A percentile compares a stretch with the other conserved stretches of the same genome.
phyloP scores from a whole-genome alignment of 169 alveolate species.

The Plasmodium yoelii region DNA sequence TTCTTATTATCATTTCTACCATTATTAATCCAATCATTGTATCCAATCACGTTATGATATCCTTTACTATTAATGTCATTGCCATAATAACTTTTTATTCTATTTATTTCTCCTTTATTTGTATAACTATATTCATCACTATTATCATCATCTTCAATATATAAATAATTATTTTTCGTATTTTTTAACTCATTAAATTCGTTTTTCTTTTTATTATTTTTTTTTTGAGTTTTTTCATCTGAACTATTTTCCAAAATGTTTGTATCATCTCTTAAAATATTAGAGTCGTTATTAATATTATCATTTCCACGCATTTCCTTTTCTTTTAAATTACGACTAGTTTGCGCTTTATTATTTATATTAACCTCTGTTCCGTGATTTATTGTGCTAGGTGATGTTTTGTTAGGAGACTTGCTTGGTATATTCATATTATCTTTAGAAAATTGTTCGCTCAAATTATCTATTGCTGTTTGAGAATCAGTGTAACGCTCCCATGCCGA shows the following conservation, averaged over 20 bases:
- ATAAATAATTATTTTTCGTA: neutral
- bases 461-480: conserved; percentile 60
- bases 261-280: neutral
- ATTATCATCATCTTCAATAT: conserved; percentile 9
- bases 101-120: conserved; percentile 38
- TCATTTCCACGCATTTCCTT: neutral
- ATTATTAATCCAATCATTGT: neutral
- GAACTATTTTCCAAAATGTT: neutral
- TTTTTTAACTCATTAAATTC: neutral
- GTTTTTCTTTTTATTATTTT: neutral
- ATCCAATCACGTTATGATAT: neutral
- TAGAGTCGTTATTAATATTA: neutral
- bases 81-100: conserved; percentile 20
- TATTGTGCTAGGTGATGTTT: neutral
- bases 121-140: conserved; percentile 10
- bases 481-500: conserved; percentile 51
- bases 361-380: neutral
- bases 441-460: conserved; percentile 47
- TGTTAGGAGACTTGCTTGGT: neutral
- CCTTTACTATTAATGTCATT: conserved; percentile 5
- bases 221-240: neutral
- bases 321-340: neutral
- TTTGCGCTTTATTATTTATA: neutral
- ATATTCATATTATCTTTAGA: conserved; percentile 2
- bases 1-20: neutral